Evolutionary conservation across 768 basidiomycete species (phyloP).

Genomic region (Termitomyces eurrhizus): DNA sequence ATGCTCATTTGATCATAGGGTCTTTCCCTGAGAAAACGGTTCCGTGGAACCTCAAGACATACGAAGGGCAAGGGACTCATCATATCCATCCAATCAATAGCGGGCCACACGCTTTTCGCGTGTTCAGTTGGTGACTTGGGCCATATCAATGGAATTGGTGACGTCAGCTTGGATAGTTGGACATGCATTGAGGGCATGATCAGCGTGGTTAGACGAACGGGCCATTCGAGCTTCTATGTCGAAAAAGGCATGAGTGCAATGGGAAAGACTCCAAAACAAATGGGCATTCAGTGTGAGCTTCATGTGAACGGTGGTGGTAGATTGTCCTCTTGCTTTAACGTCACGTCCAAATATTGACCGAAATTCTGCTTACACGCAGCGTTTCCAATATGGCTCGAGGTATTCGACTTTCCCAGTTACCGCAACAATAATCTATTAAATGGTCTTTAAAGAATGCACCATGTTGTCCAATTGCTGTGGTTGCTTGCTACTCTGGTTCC

Average conservation of each 20-base stretch:
- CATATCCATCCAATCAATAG: slow-evolving; percentile 74
- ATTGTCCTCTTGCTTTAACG: slow-evolving; percentile 23
- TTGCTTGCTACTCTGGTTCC: slow-evolving; percentile 78
- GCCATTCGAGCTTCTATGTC: slow-evolving; percentile 83
- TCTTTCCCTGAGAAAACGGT: slow-evolving; percentile 80
- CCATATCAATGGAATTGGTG: slow-evolving; percentile 58
- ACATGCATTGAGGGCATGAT: slow-evolving; percentile 75
- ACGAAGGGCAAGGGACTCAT: slow-evolving; percentile 77
- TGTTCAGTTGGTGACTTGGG: slow-evolving; percentile 85
- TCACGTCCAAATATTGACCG: not conserved
- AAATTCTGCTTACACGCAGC: slow-evolving; percentile 35
- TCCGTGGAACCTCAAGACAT: slow-evolving; percentile 67
- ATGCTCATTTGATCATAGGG: slow-evolving; percentile 30
- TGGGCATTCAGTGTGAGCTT: slow-evolving; percentile 64
- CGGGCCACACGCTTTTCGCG: slow-evolving; percentile 74
- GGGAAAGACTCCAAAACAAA: slow-evolving; percentile 71
- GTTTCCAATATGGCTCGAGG: slow-evolving; percentile 85
- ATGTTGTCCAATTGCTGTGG: slow-evolving; percentile 79
- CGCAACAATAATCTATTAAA: slow-evolving; percentile 3
- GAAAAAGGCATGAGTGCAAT: slow-evolving; percentile 84
- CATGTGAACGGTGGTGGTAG: slow-evolving; percentile 75
- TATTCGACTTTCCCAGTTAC: slow-evolving; percentile 22
- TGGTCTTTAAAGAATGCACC: slow-evolving; percentile 55
- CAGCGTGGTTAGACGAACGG: slow-evolving; percentile 71
- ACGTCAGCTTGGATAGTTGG: slow-evolving; percentile 83